Base-by-base conservation (phyloP, 768 basidiomycete species). In the Cubamyces lactineus region DNA sequence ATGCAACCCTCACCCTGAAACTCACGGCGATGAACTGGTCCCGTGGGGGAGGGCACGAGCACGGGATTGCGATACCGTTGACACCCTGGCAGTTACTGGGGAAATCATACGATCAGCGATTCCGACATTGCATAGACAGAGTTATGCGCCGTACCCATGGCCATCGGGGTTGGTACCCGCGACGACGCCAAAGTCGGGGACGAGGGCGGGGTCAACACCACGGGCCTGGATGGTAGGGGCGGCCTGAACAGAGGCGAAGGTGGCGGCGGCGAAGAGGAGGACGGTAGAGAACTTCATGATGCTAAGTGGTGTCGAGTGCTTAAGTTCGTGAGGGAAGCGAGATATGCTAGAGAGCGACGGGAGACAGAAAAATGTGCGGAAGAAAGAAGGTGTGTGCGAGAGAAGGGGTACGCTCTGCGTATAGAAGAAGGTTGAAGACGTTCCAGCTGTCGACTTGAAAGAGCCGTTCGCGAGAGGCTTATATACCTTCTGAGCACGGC, bases 261-360 rank as follows among this genome's bases (percentile, higher is more conserved):
- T 13, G 48, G 74, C 71, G 58, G 74, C 69, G 52, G 72, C 67
- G 52, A 68, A 62, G 57, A 73, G 53, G 62, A 73, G 52, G 57
- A 71, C 50, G 56, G 69, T 75, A 64, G 72, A 63, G 69, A 76
- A 74, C 71, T 77, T 78, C 79, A 72, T 72, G 54, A 56, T 64
- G 57, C 40, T 63, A 11, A n/a, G 23, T 16, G 3, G 54, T 40
- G 54, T 42, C 16, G 42, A 8, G 49, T 48, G 34, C 41, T 48
- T 53, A 26, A 57, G 16, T 26, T 26, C 30, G 59, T 38, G 42
- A 46, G 50, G n/a, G 42, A 16, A 30, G 28, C 15, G 41, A 26
- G 57, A 52, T 57, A 51, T 64, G 59, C 62, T 63, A 64, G 59
- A 59, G 42, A 55, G 63, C 58, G 57, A 60, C 63, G 63, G 62